A percentile compares a stretch with the other conserved stretches of the same genome.
These are phyloP conservation scores for Fusarium dlaminii DNA, from an alignment of 2,329 filamentous ascomycete genomes.

Conservation along the genomic window DNA sequence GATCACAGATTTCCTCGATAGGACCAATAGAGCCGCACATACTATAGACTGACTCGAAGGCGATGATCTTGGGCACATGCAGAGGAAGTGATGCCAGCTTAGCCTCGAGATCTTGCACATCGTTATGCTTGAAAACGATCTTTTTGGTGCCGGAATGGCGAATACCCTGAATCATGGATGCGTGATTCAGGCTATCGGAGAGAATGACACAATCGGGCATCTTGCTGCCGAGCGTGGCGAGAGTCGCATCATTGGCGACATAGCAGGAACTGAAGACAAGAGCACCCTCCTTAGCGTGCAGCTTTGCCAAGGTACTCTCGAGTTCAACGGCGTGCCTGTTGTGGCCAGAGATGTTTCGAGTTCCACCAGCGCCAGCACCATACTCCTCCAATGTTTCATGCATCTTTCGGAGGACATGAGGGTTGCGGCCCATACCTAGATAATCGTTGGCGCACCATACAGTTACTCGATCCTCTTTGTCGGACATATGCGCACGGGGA, in stretches of 20 bases:
- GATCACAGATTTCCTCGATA: conserved; percentile 93
- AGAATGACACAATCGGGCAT: conserved; percentile 96
- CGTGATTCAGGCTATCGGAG: conserved; percentile 97
- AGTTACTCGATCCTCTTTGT: conserved; percentile 84
- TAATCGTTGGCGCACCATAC: conserved; percentile 99
- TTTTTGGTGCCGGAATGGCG: conserved; percentile 97
- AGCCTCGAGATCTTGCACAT: conserved; percentile 88
- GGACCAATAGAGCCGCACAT: conserved; percentile 99
- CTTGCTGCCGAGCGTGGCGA: conserved; percentile 96
- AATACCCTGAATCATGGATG: conserved; percentile 99
- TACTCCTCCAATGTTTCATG: conserved; percentile 95
- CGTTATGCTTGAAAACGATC: conserved; percentile 98
- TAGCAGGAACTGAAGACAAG: conserved; percentile 98
- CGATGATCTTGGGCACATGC: conserved; percentile 94
- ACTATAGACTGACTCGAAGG: conserved; percentile 98
- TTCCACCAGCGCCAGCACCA: conserved; percentile 93
- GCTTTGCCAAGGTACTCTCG: conserved; percentile 82
- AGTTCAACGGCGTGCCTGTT: conserved; percentile 92
- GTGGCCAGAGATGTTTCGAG: conserved; percentile 96
- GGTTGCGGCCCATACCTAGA: conserved; percentile 95
- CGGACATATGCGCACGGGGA: conserved; percentile 90
- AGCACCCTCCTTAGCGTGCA: conserved; percentile 92
- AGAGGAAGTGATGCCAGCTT: conserved; percentile 90
- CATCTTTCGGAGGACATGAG: conserved; percentile 87
- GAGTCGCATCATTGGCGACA: conserved; percentile 95